Conservation (phyloP, 495 filamentous ascomycete genomes). For the Clohesyomyces aquaticus region DNA sequence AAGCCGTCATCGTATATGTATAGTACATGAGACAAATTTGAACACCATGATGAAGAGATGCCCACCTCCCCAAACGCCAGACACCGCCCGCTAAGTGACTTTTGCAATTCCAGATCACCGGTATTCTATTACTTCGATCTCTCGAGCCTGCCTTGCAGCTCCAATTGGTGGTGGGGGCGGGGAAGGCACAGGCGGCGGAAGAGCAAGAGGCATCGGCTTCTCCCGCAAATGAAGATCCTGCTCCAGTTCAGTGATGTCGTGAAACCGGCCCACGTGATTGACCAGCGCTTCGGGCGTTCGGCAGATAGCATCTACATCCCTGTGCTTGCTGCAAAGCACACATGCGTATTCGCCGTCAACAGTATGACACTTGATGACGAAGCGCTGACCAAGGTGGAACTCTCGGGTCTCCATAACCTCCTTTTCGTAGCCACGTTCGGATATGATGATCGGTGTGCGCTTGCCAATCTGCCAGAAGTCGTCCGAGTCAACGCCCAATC, state of each 20-base stretch:
- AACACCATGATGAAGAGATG: too few species aligned
- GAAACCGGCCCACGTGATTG: slow-evolving; percentile 40
- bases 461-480: slow-evolving; percentile 43
- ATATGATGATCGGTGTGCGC: slow-evolving; percentile 25
- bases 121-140: slow-evolving; percentile 15
- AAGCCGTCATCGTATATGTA: too few species aligned
- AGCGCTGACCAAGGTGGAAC: slow-evolving; percentile 38
- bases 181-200: slow-evolving; percentile 9
- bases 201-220: background rate
- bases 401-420: slow-evolving; percentile 32
- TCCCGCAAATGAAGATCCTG: slow-evolving; percentile 32
- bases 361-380: slow-evolving; percentile 46
- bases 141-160: background rate
- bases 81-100: background rate
- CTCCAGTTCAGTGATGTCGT: slow-evolving; percentile 42
- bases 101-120: slow-evolving; percentile 12
- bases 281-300: slow-evolving; percentile 35
- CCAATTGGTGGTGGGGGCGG: background rate
- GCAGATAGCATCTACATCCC: slow-evolving; percentile 40
- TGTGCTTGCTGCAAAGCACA: slow-evolving; percentile 39
- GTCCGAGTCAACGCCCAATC: slow-evolving; percentile 23
- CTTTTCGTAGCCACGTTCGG: slow-evolving; percentile 31
- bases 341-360: slow-evolving; percentile 43
- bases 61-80: background rate
- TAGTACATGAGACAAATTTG: too few species aligned